Conservation (phyloP, 495 filamentous ascomycete genomes). For the Penicillium riverlandense region DNA sequence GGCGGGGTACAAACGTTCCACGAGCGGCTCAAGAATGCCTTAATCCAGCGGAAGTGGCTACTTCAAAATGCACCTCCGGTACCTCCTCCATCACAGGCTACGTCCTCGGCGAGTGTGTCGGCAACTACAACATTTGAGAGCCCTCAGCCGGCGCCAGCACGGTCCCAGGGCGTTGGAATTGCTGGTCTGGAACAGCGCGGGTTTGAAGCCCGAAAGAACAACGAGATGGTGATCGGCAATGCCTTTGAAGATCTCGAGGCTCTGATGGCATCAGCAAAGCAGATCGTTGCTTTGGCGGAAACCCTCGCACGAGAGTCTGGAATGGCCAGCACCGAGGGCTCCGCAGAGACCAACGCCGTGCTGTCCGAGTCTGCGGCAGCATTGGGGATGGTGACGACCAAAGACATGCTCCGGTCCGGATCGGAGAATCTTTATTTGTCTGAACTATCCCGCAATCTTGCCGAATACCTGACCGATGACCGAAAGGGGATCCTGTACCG, state of each 20-base stretch:
- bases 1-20: conserved; percentile 88
- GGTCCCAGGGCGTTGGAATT: conserved; percentile 72
- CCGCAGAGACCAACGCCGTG: conserved; percentile 61
- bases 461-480: conserved; percentile 93
- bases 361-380: conserved; percentile 79
- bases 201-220: conserved; percentile 77
- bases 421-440: conserved; percentile 57
- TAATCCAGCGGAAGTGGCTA: conserved; percentile 95
- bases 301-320: conserved; percentile 68
- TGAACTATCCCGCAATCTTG: conserved; percentile 81
- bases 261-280: conserved; percentile 93
- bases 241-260: conserved; percentile 97
- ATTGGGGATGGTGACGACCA: conserved; percentile 83
- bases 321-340: conserved; percentile 44
- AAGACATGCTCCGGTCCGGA: conserved; percentile 69
- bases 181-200: conserved; percentile 84
- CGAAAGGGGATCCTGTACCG: conserved; percentile 67
- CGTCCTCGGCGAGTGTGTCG: conserved; percentile 12
- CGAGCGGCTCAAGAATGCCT: conserved; percentile 76
- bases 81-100: conserved; percentile 50
- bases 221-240: conserved; percentile 84
- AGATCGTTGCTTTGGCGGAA: conserved; percentile 90
- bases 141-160: conserved; percentile 22
- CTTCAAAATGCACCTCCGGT: conserved; percentile 87
- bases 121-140: conserved; percentile 12